Evolutionary conservation across 768 basidiomycete genomes (phyloP), one percentile per base, ranked within the genome.

Genomic region (Suillus cothurnatus): DNA sequence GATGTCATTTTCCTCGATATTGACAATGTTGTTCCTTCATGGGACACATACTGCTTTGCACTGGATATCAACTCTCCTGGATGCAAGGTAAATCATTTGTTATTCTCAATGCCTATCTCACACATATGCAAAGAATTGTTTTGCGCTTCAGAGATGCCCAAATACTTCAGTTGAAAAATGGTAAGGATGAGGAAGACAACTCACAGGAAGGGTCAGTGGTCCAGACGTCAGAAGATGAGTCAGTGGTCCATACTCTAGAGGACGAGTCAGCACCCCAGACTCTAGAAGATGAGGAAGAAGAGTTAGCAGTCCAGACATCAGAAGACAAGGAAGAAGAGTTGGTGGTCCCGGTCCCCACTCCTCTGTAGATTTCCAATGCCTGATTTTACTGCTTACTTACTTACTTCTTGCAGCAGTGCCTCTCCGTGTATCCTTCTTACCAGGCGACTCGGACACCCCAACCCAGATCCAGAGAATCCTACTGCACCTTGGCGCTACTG

Each of bases 1-100:
- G 59, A 61, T n/a, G 15, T 61, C 6, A 61, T 61, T 26, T 43
- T 61, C 59, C 59, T 61, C 11, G 17, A 61, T 61, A 43, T 61
- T 41, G 38, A 31, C 43, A 43, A 43, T 12, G 5, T 61, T 26
- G 38, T 28, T 28, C 31, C 34, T 15, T 28, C 36, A 15, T 61
- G 59, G 59, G 21, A 61, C 38, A 61, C 59, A 39, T 61, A 61
- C 59, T 39, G 38, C 26, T 61, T 61, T 9, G 38, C 36, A 36
- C 36, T 61, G 11, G 59, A 61, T 39, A 19, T 61, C 23, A 0
- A 43, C 23, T 39, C 31, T 61, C 59, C 59, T 26, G 38, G 59
- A 32, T 9, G 8, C 17, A 61, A 61, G 59, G 59, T 61, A 61
- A 61, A 43, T 43, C 36, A 36, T 49, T 6, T 26, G 23, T 26